Evolutionary conservation across 345 rosid species (phyloP), one percentile per base, ranked within the genome.

Genomic region (Carallia brachiata): DNA sequence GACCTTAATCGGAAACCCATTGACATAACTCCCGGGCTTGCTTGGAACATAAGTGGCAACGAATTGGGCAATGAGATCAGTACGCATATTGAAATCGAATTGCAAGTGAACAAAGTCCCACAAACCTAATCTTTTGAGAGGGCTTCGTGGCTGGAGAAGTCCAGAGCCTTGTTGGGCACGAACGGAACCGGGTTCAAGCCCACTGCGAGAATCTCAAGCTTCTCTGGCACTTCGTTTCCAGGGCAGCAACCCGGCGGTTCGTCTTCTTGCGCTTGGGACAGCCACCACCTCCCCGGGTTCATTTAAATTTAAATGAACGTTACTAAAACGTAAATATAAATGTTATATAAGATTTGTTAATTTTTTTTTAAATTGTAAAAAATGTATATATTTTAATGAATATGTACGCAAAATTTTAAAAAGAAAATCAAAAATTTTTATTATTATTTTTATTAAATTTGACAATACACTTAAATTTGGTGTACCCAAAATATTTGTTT

Each of bases 21-120:
- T 86, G 4, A 95, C 97, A 67, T 86, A 81, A 66, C 96, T 86
- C 63, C 79, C 54, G 27, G 94, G 86, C 23, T 3, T 1, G 4
- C 16, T 7, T 17, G 76, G 70, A 62, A 19, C 73, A 62, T 77
- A 92, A 47, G 54, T 84, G 2, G 97, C 96, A 15, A 95, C 75
- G 77, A 95, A 76, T 65, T 87, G 81, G 19, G 82, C 82, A 61
- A 95, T 52, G 19, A 95, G 83, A 75, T 88, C 87, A 23, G 40
- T 17, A 13, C 90, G 93, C 5, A 92, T 60, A 40, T 57, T 66
- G 6, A 72, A 36, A 17, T 88, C 92, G 58, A 94, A 86, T 52
- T 87, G 88, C 80, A 92, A 48, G 58, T 87, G 88, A 16, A 85
- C 87, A 62, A 94, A 92, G 12, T 94, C 93, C 99, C 99, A 94